phyloP scores from a whole-genome alignment of 192 early-diverging fungal species.

The Coemansia furcata region DNA sequence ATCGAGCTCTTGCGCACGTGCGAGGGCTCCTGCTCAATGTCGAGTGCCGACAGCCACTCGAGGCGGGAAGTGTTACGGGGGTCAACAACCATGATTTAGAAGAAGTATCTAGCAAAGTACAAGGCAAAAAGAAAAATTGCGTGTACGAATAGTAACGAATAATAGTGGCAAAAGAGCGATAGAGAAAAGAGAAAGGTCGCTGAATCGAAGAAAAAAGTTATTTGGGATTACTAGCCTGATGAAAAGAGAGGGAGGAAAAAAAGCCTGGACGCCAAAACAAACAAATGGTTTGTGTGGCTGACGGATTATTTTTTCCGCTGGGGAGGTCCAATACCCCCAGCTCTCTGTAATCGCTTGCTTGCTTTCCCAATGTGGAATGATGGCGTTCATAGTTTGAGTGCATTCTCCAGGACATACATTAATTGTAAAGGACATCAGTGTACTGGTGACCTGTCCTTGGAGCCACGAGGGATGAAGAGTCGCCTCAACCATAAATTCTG shows the following conservation, averaged over 20 bases:
- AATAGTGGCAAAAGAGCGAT: background rate
- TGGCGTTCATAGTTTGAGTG: background rate
- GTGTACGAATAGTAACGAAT: background rate
- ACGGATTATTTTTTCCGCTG: background rate
- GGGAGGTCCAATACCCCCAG: background rate
- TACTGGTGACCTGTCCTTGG: background rate
- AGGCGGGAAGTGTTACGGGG: slow-evolving; percentile 63
- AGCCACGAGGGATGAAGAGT: background rate
- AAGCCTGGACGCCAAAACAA: background rate
- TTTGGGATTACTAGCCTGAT: background rate
- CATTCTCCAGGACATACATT: background rate
- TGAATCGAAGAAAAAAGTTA: background rate
- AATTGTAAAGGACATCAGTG: background rate
- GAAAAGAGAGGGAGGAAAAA: background rate
- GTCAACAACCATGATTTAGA: slow-evolving; percentile 38
- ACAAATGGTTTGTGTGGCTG: background rate
- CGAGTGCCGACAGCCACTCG: slow-evolving; percentile 69
- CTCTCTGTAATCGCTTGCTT: background rate
- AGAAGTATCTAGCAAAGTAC: background rate
- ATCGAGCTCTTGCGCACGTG: slow-evolving; percentile 64
- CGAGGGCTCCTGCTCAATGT: slow-evolving; percentile 57
- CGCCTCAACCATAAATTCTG: slow-evolving; percentile 13
- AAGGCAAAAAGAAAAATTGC: slow-evolving; percentile 3
- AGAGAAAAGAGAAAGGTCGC: slow-evolving; percentile 1
- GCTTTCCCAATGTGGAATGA: background rate